Percentiles rank a stretch among this genome's conserved stretches.
phyloP scores from a whole-genome alignment of 495 filamentous ascomycete genomes.

The Hypoxylon trugodes region DNA sequence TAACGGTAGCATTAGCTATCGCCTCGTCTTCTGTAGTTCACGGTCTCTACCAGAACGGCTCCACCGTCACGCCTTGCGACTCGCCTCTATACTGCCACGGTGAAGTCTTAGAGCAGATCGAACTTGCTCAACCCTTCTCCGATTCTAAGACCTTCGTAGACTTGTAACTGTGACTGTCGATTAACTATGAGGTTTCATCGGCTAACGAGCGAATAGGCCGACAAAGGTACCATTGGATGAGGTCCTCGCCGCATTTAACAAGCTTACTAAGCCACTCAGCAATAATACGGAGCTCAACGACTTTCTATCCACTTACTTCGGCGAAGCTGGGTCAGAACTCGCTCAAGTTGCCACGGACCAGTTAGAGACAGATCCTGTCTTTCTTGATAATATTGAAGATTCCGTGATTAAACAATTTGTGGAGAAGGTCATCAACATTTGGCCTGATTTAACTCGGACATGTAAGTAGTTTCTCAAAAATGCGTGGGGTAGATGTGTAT shows the following conservation, averaged over 20 bases:
- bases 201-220: slow-evolving; percentile 47
- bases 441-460: slow-evolving; percentile 58
- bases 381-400: slow-evolving; percentile 54
- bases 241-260: slow-evolving; percentile 53
- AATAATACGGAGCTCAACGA: slow-evolving; percentile 58
- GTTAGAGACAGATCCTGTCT: slow-evolving; percentile 52
- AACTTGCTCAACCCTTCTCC: slow-evolving; percentile 57
- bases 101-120: slow-evolving; percentile 56
- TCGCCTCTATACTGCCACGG: slow-evolving; percentile 60
- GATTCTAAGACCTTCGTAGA: slow-evolving; percentile 64
- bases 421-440: slow-evolving; percentile 59
- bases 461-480: slow-evolving; percentile 29
- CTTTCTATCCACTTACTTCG: slow-evolving; percentile 56
- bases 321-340: slow-evolving; percentile 57
- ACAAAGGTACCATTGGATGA: slow-evolving; percentile 55
- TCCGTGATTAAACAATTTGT: slow-evolving; percentile 55
- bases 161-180: slow-evolving; percentile 48
- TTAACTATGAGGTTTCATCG: not conserved
- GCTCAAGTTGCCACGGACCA: slow-evolving; percentile 50
- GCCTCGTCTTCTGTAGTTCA: slow-evolving; percentile 28
- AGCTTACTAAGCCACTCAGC: slow-evolving; percentile 54
- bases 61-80: slow-evolving; percentile 56
- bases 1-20: slow-evolving; percentile 38
- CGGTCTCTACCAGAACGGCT: slow-evolving; percentile 57
- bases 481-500: not conserved